Evolutionary conservation across 1,284 basidiomycete species (phyloP), one percentile per base, ranked within the genome.

Genomic region (Vanrija sp.): DNA sequence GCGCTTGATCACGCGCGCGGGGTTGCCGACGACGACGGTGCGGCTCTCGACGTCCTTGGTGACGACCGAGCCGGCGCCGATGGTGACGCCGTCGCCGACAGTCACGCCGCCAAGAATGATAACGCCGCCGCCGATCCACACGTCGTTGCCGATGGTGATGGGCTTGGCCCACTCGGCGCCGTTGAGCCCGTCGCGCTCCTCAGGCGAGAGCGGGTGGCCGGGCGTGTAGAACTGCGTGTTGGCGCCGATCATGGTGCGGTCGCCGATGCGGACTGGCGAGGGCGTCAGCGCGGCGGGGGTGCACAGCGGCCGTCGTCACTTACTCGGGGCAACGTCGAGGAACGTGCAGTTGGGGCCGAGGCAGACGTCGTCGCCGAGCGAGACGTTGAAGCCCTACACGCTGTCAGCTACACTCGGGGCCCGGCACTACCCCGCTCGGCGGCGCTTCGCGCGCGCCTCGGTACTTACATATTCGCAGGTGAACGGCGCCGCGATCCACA

Each of bases 51-150:
- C 69, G 61, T 75, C 66, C 63, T 75, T 78, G 0, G 80, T 81
- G 0, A 82, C 80, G 6, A 81, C 78, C 12, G 64, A 65, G 0
- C 79, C 79, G 0, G 80, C 80, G 0, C 79, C 80, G 7, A 82
- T 67, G 3, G 78, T 79, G 5, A 59, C 62, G 0, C 80, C 80
- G 15, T 73, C 56, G 0, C 80, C 80, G n/a, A 82, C 77, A 3
- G 65, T 79, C 1, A 81, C 78, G 3, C 79, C 78, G 0, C 77
- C 73, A 29, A 76, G 64, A 44, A 82, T 72, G 34, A 74, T 72
- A 3, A 68, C 78, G n/a, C 71, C 72, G 0, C 78, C 80, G 3
- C 80, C 79, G 23, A 79, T 66, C 78, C 78, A 80, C 58, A 71
- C 73, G 60, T 79, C 77, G 45, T 74, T 58, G 4, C 73, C 78